phyloP scores from a whole-genome alignment of 106 monocot genomes.

The Agapanthus africanus region DNA sequence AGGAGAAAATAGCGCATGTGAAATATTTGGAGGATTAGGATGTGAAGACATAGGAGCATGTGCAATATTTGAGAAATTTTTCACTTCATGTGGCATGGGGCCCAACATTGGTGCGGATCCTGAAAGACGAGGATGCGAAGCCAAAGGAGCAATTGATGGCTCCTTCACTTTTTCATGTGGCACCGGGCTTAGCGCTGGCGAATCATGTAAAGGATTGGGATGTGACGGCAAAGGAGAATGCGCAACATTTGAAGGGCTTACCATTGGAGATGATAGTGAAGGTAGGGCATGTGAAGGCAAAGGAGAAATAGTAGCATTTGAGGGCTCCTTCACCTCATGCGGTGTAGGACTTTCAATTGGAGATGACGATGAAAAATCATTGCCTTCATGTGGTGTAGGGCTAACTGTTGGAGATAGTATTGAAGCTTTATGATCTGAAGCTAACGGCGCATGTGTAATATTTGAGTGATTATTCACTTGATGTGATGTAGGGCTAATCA shows the following conservation, averaged over 20 bases:
- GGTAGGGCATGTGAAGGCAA: conserved; percentile 5
- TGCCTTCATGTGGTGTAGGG: not conserved
- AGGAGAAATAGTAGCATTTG: conserved; percentile 10
- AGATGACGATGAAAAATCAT: conserved; percentile 1
- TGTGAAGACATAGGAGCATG: conserved; percentile 16
- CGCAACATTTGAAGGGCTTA: conserved; percentile 25
- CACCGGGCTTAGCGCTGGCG: conserved; percentile 3
- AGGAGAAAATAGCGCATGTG: conserved; percentile 26
- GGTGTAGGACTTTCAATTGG: conserved; percentile 39
- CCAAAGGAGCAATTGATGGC: conserved; percentile 4
- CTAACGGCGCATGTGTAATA: conserved; percentile 5
- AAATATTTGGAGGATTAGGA: conserved; percentile 11
- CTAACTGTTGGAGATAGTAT: not conserved
- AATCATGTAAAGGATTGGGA: not conserved
- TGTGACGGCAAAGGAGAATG: conserved; percentile 16
- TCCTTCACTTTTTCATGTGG: conserved; percentile 2
- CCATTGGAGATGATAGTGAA: conserved; percentile 10
- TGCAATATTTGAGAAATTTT: not conserved
- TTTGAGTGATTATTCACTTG: not conserved
- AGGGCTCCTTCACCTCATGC: conserved; percentile 11
- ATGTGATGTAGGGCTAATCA: conserved; percentile 6
- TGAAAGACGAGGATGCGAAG: conserved; percentile 28
- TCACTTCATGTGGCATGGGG: conserved; percentile 22
- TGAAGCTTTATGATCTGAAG: not conserved
- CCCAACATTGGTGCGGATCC: conserved; percentile 40